Conservation (phyloP, 2,329 filamentous ascomycete species). For the Calonectria pseudoreteaudii region DNA sequence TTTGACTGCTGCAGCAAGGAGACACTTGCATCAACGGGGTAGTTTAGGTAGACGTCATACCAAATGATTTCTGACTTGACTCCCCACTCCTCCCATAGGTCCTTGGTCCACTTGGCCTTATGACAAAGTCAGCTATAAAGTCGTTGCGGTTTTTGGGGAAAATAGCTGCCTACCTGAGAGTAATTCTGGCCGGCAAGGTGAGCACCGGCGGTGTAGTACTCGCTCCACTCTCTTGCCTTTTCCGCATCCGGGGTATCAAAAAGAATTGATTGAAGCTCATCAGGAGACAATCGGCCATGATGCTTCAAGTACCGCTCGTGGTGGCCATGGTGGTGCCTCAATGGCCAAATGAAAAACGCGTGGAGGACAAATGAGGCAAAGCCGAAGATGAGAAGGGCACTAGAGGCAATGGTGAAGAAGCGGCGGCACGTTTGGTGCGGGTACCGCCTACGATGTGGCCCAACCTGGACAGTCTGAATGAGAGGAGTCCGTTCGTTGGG, state of each 20-base stretch:
- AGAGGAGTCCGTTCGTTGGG: constrained; percentile 73
- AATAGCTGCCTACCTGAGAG: constrained; percentile 68
- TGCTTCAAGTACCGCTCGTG: constrained; percentile 44
- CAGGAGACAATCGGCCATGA: constrained; percentile 50
- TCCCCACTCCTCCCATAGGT: constrained; percentile 80
- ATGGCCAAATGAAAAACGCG: constrained; percentile 56
- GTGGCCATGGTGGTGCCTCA: constrained; percentile 48
- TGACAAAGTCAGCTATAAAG: constrained; percentile 15
- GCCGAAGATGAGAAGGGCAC: constrained; percentile 65
- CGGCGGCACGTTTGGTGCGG: constrained; percentile 71
- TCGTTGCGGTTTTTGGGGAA: too few species aligned
- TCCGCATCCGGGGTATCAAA: constrained; percentile 68
- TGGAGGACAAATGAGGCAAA: constrained; percentile 63
- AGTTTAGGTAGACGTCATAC: constrained; percentile 85
- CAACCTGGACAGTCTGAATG: constrained; percentile 71
- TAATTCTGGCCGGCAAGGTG: constrained; percentile 84
- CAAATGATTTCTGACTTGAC: constrained; percentile 72
- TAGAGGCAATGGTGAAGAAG: constrained; percentile 72
- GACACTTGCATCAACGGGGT: constrained; percentile 77
- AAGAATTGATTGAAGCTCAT: constrained; percentile 67
- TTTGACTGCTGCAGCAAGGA: constrained; percentile 67
- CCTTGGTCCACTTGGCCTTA: constrained; percentile 78
- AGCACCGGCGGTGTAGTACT: constrained; percentile 81
- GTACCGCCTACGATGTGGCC: constrained; percentile 65
- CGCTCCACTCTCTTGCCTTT: constrained; percentile 77